These are phyloP conservation scores for Sarcocystis neurona DNA, from an alignment of 169 alveolate species.

Conservation along the genomic window DNA sequence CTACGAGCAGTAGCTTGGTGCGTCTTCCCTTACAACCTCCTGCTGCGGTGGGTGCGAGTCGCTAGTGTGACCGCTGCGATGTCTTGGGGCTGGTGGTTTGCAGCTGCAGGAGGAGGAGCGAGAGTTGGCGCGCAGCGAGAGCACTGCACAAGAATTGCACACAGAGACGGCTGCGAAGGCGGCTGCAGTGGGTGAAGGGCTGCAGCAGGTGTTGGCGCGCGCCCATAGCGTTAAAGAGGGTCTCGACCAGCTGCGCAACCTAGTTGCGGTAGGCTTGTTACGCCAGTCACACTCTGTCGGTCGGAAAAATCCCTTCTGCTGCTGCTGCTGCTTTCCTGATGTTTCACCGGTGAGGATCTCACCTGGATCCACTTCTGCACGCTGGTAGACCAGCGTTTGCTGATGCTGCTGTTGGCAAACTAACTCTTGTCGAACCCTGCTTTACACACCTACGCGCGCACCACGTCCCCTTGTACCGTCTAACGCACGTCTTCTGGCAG, in stretches of 20 bases:
- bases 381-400: no score
- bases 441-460: no score
- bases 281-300: no score
- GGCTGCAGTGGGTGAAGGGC: background rate
- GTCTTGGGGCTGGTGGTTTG: background rate
- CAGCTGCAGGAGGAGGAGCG: constrained; percentile 27
- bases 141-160: background rate
- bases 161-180: constrained; percentile 6
- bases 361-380: no score
- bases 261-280: background rate
- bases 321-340: no score
- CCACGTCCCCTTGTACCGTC: no score
- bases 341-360: no score
- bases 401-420: no score
- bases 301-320: no score
- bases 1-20: background rate
- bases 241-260: background rate
- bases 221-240: background rate
- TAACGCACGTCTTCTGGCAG: no score
- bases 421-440: no score
- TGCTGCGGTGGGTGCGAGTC: background rate
- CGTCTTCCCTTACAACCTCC: background rate
- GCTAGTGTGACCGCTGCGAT: background rate
- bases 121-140: background rate
- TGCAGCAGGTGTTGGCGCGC: constrained; percentile 1